phyloP scores from a whole-genome alignment of 805 yeast species.

The Candida andamanensis region DNA sequence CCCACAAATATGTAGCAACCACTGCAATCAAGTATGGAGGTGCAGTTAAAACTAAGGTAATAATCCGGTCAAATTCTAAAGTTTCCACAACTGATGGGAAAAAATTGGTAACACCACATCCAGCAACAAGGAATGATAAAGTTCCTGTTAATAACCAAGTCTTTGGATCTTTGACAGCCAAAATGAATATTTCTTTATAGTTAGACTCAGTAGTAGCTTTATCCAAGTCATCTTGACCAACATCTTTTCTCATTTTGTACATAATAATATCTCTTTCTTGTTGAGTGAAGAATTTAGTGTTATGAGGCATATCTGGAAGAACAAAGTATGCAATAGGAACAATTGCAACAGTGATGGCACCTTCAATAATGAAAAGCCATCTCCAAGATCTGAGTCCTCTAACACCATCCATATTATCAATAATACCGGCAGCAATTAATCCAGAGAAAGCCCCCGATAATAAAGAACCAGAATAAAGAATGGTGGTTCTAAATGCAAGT shows the following conservation, averaged over 20 bases:
- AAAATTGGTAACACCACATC: slow-evolving; percentile 57
- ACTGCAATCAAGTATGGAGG: slow-evolving; percentile 56
- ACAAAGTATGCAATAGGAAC: slow-evolving; percentile 43
- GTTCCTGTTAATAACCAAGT: slow-evolving; percentile 45
- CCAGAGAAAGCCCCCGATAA: slow-evolving; percentile 53
- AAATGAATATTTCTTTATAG: slow-evolving; percentile 28
- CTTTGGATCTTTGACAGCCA: slow-evolving; percentile 37
- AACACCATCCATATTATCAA: slow-evolving; percentile 35
- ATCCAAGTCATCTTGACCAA: slow-evolving; percentile 38
- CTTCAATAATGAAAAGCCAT: slow-evolving; percentile 54
- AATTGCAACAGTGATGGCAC: slow-evolving; percentile 44
- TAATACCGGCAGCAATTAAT: slow-evolving; percentile 50
- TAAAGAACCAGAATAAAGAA: slow-evolving; percentile 47
- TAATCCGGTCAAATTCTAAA: slow-evolving; percentile 44
- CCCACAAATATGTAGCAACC: slow-evolving; percentile 46
- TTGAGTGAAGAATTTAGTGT: slow-evolving; percentile 41
- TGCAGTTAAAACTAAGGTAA: slow-evolving; percentile 53
- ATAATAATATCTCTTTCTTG: slow-evolving; percentile 41
- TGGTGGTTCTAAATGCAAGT: slow-evolving; percentile 45
- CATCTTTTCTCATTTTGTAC: slow-evolving; percentile 37
- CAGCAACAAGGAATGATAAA: slow-evolving; percentile 46
- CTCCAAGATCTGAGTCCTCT: slow-evolving; percentile 47
- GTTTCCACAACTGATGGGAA: slow-evolving; percentile 59
- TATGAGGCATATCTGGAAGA: slow-evolving; percentile 50
- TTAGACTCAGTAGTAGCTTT: slow-evolving; percentile 26